Evolutionary conservation across 2,329 filamentous ascomycete genomes (phyloP), one percentile per base, ranked within the genome.

Genomic region (Epichloe brachyelytri): DNA sequence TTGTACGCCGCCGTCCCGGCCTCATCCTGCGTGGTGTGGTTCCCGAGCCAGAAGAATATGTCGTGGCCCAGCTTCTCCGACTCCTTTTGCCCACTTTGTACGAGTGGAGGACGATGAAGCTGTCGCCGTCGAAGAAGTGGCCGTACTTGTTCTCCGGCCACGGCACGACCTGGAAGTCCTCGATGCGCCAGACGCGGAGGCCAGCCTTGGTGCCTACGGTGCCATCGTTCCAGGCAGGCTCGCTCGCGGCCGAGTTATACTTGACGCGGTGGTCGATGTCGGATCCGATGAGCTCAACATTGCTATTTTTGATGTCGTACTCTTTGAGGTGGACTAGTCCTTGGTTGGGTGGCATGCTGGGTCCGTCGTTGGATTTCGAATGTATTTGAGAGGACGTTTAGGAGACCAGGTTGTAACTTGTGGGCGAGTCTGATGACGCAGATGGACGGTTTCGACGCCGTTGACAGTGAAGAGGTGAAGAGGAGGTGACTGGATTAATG

Each of bases 1-100:
- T 85, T 86, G 68, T 86, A 83, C 2, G 82, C 82, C 0, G 82
- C 82, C 0, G 77, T 80, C 15, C 82, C 82, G 2, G 81, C 80
- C 66, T 86, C 82, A 56, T 85, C 82, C 66, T 84, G 80, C 2
- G 78, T 75, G 0, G 81, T 85, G 59, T 83, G 76, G 48, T 65
- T 70, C 4, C 82, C 82, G 1, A 85, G 72, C 82, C 81, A 86
- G 68, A 85, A 85, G 71, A 82, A 85, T 59, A 85, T 75, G 47
- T 85, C 80, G 58, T 85, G 81, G 41, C 67, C 69, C 4, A 83
- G 67, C 57, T 69, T 72, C 53, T 74, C 62, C 34, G 58, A 54
- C 4, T 64, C 64, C 37, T 68, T 65, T 69, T 65, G 41, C 69
- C 72, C 34, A 79, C 60, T 57, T 76, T 74, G 63, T 76, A 77